phyloP scores from a whole-genome alignment of 192 early-diverging fungal species.

The Pilobolus umbonatus region DNA sequence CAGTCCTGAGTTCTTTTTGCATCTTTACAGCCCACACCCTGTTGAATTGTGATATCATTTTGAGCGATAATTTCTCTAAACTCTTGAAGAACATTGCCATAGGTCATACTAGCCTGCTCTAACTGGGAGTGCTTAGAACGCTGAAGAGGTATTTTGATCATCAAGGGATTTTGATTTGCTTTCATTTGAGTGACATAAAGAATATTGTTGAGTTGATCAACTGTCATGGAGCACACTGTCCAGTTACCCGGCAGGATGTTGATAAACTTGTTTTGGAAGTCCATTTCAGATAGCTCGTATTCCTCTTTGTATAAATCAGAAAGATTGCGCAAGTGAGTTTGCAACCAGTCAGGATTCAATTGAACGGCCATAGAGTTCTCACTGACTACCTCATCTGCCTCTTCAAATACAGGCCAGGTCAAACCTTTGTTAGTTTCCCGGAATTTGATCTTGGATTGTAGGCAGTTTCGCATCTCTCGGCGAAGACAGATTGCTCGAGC shows the following conservation, averaged over 20 bases:
- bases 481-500: conserved; percentile 53
- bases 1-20: conserved; percentile 69
- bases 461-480: conserved; percentile 53
- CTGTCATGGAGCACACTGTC: conserved; percentile 74
- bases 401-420: conserved; percentile 5
- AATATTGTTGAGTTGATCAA: conserved; percentile 61
- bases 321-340: conserved; percentile 17
- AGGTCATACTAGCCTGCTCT: conserved; percentile 43
- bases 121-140: conserved; percentile 34
- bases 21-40: conserved; percentile 39
- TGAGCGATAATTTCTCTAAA: conserved; percentile 62
- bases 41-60: conserved; percentile 67
- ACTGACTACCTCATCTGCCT: conserved; percentile 2
- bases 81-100: conserved; percentile 48
- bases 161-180: conserved; percentile 43
- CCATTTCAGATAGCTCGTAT: conserved; percentile 25
- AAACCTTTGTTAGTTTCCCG: not conserved
- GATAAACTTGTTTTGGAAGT: conserved; percentile 47
- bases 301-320: conserved; percentile 38
- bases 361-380: not conserved
- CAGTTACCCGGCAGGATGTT: conserved; percentile 61
- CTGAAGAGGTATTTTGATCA: conserved; percentile 71
- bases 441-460: conserved; percentile 29
- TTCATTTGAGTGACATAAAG: conserved; percentile 68
- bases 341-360: conserved; percentile 15